These are phyloP conservation scores for Boletus rex-veris DNA, from an alignment of 768 basidiomycete species.

Conservation along the genomic window DNA sequence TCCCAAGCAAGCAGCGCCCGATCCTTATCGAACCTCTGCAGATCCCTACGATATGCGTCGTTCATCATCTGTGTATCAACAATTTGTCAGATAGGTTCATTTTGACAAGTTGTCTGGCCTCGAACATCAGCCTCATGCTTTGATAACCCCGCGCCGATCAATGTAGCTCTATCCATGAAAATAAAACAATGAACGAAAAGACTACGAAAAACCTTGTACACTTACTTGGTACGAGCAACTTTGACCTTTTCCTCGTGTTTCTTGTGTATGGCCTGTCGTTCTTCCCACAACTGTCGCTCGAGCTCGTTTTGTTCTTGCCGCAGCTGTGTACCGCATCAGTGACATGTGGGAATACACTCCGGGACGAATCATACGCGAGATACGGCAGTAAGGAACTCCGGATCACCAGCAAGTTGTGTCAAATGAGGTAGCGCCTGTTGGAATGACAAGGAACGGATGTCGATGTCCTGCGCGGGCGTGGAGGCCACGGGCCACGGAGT, in stretches of 20 bases:
- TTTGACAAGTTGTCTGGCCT: constrained; percentile 5
- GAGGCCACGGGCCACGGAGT: constrained; percentile 11
- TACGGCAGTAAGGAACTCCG: constrained; percentile 47
- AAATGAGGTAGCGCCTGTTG: constrained; percentile 68
- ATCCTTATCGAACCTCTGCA: constrained; percentile 66
- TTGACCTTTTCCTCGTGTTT: constrained; percentile 73
- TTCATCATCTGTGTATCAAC: constrained; percentile 55
- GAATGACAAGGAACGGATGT: constrained; percentile 53
- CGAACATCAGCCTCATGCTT: constrained; percentile 54
- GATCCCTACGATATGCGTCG: constrained; percentile 59
- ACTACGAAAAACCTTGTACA: constrained; percentile 1
- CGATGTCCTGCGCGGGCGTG: constrained; percentile 36
- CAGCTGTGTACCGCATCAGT: constrained; percentile 42
- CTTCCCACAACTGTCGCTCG: constrained; percentile 67
- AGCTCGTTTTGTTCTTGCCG: constrained; percentile 67
- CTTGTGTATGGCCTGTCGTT: constrained; percentile 55
- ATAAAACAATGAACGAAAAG: background rate
- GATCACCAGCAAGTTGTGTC: constrained; percentile 55
- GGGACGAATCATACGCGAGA: constrained; percentile 43
- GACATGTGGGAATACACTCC: background rate
- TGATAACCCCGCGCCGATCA: constrained; percentile 63
- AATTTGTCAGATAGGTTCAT: constrained; percentile 11
- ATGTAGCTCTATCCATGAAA: constrained; percentile 47
- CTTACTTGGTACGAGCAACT: constrained; percentile 63
- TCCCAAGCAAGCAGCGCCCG: constrained; percentile 75